A percentile compares a stretch with the other conserved stretches of the same genome.
These are phyloP conservation scores for Ganoderma leucocontextum DNA, from an alignment of 1,284 basidiomycete species.

Conservation along the genomic window DNA sequence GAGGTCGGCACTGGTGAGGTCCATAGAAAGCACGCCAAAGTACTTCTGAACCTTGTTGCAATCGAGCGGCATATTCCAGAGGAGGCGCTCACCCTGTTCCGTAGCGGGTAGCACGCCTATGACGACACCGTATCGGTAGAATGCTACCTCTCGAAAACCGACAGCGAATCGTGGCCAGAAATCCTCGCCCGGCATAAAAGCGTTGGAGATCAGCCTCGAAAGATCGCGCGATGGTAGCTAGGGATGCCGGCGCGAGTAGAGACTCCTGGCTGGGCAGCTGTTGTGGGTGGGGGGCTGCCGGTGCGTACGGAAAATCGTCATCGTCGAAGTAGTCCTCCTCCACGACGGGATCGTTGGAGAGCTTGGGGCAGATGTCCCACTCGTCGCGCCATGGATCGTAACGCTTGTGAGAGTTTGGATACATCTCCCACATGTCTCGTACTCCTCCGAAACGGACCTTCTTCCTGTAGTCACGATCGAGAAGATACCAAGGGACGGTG, in stretches of 20 bases:
- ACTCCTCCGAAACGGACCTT: background rate
- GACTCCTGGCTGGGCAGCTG: background rate
- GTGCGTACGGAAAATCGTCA: background rate
- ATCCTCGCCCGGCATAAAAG: background rate
- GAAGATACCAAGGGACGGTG: background rate
- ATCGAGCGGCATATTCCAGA: background rate
- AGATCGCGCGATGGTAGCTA: background rate
- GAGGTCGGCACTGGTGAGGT: background rate
- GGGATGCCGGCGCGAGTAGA: background rate
- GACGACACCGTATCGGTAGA: conserved; percentile 8
- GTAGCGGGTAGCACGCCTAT: background rate
- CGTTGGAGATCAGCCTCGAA: conserved; percentile 1
- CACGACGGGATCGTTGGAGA: background rate
- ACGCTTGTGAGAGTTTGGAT: conserved; percentile 12
- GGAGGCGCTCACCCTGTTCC: background rate
- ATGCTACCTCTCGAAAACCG: conserved; percentile 6
- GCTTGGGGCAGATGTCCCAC: conserved; percentile 12
- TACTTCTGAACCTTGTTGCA: conserved; percentile 7
- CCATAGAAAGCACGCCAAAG: conserved; percentile 11
- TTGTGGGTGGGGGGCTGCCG: background rate
- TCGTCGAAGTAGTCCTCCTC: background rate
- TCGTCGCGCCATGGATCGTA: conserved; percentile 19
- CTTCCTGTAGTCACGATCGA: background rate
- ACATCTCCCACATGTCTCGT: conserved; percentile 15
- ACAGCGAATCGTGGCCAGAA: background rate